Evolutionary conservation across 257 asterid species (phyloP).

Genomic region (Solanum boliviense): DNA sequence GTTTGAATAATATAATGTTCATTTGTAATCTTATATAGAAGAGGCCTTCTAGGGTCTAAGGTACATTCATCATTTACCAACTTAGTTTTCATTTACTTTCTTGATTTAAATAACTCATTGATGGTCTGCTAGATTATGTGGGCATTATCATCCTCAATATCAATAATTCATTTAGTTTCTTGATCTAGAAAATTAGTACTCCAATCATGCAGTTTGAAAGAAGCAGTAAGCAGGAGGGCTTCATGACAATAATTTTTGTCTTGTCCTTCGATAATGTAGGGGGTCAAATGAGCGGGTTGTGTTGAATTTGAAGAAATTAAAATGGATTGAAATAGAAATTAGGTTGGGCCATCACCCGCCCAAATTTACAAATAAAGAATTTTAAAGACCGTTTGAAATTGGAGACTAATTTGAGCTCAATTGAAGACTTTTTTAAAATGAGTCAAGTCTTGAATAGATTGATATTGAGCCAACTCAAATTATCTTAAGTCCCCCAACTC

Average conservation of each 20-base stretch:
- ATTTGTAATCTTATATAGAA: neutral
- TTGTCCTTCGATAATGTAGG: conserved; percentile 29
- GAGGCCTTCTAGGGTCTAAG: neutral
- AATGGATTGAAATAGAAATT: neutral
- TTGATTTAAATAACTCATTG: neutral
- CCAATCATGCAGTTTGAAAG: neutral
- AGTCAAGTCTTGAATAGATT: neutral
- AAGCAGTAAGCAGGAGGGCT: conserved; percentile 21
- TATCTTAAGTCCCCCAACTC: neutral
- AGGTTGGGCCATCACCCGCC: neutral
- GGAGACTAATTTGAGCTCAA: neutral
- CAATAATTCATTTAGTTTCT: neutral
- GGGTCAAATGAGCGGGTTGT: neutral
- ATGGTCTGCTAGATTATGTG: neutral
- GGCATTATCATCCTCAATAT: neutral
- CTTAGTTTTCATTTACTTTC: neutral
- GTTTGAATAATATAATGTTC: neutral
- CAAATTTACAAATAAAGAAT: neutral
- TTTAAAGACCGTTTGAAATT: neutral
- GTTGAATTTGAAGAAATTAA: too few species aligned
- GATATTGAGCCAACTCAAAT: neutral
- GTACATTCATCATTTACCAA: neutral
- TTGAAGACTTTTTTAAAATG: neutral
- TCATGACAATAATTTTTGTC: conserved; percentile 40
- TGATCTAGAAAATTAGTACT: neutral